These are phyloP conservation scores for Aspergillaceae sp. DNA, from an alignment of 2,329 filamentous ascomycete species.

Conservation along the genomic window DNA sequence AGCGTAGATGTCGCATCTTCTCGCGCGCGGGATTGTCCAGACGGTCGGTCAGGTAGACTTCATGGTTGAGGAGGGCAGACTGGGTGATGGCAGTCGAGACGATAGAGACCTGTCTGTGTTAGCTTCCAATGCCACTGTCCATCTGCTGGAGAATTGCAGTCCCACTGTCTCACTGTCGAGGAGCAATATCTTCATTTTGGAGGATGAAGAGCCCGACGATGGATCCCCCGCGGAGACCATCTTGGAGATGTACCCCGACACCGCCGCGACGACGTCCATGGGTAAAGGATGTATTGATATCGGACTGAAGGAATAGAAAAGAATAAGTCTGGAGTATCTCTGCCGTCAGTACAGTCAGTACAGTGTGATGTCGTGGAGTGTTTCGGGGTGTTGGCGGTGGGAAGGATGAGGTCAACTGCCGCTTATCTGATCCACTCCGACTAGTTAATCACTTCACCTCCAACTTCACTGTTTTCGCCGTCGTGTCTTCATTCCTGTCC, in stretches of 20 bases:
- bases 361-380: too few species aligned
- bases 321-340: too few species aligned
- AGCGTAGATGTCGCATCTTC: constrained; percentile 95
- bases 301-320: too few species aligned
- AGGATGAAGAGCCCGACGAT: constrained; percentile 45
- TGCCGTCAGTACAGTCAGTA: too few species aligned
- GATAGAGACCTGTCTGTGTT: constrained; percentile 58
- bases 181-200: constrained; percentile 96
- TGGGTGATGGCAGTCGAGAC: constrained; percentile 94
- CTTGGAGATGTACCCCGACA: constrained; percentile 91
- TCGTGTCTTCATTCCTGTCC: too few species aligned
- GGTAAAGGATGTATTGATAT: constrained; percentile 15
- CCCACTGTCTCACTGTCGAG: constrained; percentile 82
- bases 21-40: constrained; percentile 82
- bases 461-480: too few species aligned
- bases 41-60: constrained; percentile 95
- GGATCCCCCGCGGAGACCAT: constrained; percentile 80
- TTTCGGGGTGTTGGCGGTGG: too few species aligned
- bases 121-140: too few species aligned
- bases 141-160: constrained; percentile 7
- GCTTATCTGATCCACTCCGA: too few species aligned
- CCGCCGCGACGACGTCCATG: constrained; percentile 92
- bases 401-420: too few species aligned
- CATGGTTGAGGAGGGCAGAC: constrained; percentile 86
- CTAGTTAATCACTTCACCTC: too few species aligned